These are phyloP conservation scores for Davidsoniella eucalypti DNA, from an alignment of 2,329 filamentous ascomycete genomes.

Conservation along the genomic window DNA sequence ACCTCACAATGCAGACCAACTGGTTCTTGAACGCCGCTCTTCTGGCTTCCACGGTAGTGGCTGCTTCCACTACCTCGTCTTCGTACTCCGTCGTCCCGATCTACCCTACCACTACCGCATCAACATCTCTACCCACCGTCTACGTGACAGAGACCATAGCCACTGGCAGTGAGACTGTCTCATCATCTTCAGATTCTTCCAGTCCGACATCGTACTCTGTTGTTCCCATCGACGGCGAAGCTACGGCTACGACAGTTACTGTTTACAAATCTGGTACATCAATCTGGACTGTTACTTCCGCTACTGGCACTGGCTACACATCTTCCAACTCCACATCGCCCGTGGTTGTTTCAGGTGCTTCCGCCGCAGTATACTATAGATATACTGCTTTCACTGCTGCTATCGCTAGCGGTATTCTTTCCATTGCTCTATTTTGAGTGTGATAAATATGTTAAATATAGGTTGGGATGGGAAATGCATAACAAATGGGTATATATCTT, in stretches of 20 bases:
- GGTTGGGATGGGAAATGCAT: no score
- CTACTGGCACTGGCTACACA: slow-evolving; percentile 4
- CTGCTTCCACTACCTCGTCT: slow-evolving; percentile 1
- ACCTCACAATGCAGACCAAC: slow-evolving; percentile 6
- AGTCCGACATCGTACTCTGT: slow-evolving; percentile 8
- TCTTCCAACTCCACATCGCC: slow-evolving; percentile 2
- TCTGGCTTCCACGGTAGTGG: slow-evolving; percentile 5
- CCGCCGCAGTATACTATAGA: not conserved
- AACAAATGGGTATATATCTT: not conserved
- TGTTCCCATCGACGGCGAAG: slow-evolving; percentile 8
- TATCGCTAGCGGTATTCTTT: not conserved
- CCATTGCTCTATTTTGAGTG: slow-evolving; percentile 4
- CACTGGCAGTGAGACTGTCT: not conserved
- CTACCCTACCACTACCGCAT: slow-evolving; percentile 4
- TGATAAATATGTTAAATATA: not conserved
- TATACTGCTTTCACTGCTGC: slow-evolving; percentile 7
- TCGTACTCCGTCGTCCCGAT: slow-evolving; percentile 10
- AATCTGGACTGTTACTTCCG: slow-evolving; percentile 10
- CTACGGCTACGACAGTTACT: slow-evolving; percentile 8
- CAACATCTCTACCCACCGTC: slow-evolving; percentile 6
- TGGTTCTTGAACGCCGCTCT: slow-evolving; percentile 3
- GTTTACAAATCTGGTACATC: slow-evolving; percentile 9
- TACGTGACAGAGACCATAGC: slow-evolving; percentile 9
- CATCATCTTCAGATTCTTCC: not conserved
- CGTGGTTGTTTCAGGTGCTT: slow-evolving; percentile 7